A percentile compares a stretch with the other conserved stretches of the same genome.
These are phyloP conservation scores for Coix lacrymajobi DNA, from an alignment of 176 grass and related monocot genomes.

Conservation along the genomic window DNA sequence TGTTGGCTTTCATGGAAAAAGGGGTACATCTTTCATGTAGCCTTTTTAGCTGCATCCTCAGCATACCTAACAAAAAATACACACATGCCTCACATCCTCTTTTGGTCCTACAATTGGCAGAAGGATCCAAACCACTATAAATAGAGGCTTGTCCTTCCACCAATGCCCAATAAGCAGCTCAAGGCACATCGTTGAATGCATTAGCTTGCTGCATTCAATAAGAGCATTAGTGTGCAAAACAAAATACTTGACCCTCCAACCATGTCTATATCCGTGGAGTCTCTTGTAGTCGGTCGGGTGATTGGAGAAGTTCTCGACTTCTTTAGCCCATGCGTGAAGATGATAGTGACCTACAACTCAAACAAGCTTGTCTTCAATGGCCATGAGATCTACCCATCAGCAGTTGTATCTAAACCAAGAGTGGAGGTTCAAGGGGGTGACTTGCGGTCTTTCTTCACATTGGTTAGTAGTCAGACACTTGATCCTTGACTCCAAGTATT, in stretches of 20 bases:
- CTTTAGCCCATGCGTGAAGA: slow-evolving; percentile 77
- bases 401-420: slow-evolving; percentile 53
- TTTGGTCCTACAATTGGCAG: slow-evolving; percentile 17
- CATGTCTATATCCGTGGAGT: slow-evolving; percentile 73
- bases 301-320: slow-evolving; percentile 92
- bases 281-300: slow-evolving; percentile 73
- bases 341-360: slow-evolving; percentile 77
- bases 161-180: slow-evolving; percentile 35
- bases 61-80: slow-evolving; percentile 28
- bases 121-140: slow-evolving; percentile 40
- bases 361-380: slow-evolving; percentile 84
- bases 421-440: slow-evolving; percentile 77
- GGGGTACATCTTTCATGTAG: not conserved
- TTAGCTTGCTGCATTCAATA: not conserved
- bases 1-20: slow-evolving; percentile 15
- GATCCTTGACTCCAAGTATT: not conserved
- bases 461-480: slow-evolving; percentile 49
- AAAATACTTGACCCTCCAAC: slow-evolving; percentile 1
- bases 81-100: slow-evolving; percentile 25
- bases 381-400: slow-evolving; percentile 78
- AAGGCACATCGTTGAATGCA: not conserved
- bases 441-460: slow-evolving; percentile 82
- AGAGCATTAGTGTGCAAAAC: slow-evolving; percentile 32
- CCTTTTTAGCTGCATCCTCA: slow-evolving; percentile 37
- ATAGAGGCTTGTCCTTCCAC: slow-evolving; percentile 37